These are phyloP conservation scores for Wickerhamiella vanderwaltii DNA, from an alignment of 805 yeast species.

Conservation along the genomic window DNA sequence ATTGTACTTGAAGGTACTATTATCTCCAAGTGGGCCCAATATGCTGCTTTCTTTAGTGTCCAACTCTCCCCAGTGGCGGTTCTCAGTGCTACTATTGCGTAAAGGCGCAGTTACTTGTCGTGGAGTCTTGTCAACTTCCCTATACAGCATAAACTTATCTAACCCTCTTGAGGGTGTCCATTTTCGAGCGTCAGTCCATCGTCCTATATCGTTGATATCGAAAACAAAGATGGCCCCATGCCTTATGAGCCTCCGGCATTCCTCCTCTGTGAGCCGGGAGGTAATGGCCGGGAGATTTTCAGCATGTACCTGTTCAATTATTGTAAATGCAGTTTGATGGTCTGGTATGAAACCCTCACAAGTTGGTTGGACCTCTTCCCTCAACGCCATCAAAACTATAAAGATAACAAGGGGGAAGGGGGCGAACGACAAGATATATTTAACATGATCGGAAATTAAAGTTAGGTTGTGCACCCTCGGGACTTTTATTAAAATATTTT, in stretches of 20 bases:
- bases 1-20: too few species aligned
- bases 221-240: constrained; percentile 78
- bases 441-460: too few species aligned
- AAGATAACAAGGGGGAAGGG: too few species aligned
- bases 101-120: too few species aligned
- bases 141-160: constrained; percentile 72
- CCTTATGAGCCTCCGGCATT: constrained; percentile 49
- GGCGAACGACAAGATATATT: too few species aligned
- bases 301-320: constrained; percentile 65
- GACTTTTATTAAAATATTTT: too few species aligned
- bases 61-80: too few species aligned
- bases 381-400: too few species aligned
- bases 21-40: too few species aligned
- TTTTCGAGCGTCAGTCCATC: constrained; percentile 92
- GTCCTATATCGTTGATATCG: constrained; percentile 51
- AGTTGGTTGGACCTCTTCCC: constrained; percentile 44
- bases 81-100: too few species aligned
- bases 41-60: too few species aligned
- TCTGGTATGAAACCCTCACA: constrained; percentile 65
- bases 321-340: constrained; percentile 67
- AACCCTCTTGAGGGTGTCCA: constrained; percentile 89
- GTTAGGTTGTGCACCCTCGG: too few species aligned
- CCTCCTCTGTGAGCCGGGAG: constrained; percentile 76
- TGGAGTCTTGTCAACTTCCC: constrained; percentile 46
- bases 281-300: constrained; percentile 48